These are phyloP conservation scores for Cryptococcus depauperatus DNA, from an alignment of 1,284 basidiomycete species.

Conservation along the genomic window DNA sequence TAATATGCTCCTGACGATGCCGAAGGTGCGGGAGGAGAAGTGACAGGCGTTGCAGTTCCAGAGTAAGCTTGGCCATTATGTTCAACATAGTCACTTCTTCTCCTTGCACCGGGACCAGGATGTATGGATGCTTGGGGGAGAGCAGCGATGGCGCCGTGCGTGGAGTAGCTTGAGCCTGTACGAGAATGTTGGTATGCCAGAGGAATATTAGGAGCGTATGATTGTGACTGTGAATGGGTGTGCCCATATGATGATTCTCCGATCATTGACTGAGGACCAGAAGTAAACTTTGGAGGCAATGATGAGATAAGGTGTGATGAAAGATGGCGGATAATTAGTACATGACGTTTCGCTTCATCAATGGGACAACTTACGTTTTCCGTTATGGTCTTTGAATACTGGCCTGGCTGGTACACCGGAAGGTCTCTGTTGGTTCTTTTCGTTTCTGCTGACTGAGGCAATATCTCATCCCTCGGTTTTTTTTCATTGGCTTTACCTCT, in stretches of 20 bases:
- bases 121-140: slow-evolving; percentile 66
- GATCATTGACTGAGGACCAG: slow-evolving; percentile 37
- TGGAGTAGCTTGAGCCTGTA: slow-evolving; percentile 18
- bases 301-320: too few relatives aligned
- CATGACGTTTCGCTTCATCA: neutral
- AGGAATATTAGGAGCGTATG: slow-evolving; percentile 7
- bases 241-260: slow-evolving; percentile 21
- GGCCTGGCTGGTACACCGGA: slow-evolving; percentile 33
- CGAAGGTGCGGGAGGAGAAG: slow-evolving; percentile 8
- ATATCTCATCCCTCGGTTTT: slow-evolving; percentile 4
- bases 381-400: slow-evolving; percentile 37
- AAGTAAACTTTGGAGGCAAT: slow-evolving; percentile 22
- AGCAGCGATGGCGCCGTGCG: slow-evolving; percentile 48
- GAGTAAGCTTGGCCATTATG: slow-evolving; percentile 64
- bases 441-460: slow-evolving; percentile 7
- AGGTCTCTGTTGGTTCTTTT: slow-evolving; percentile 28
- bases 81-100: slow-evolving; percentile 70
- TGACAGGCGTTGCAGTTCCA: slow-evolving; percentile 32
- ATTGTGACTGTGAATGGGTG: slow-evolving; percentile 9
- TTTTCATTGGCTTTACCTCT: slow-evolving; percentile 13
- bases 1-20: slow-evolving; percentile 2
- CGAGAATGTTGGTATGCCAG: slow-evolving; percentile 11
- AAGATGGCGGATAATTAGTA: neutral
- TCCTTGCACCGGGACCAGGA: slow-evolving; percentile 56
- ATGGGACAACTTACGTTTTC: slow-evolving; percentile 29